Percentiles rank a stretch among this genome's conserved stretches.
Evolutionary conservation across 2,329 filamentous ascomycete species (phyloP).

Genomic region (Aspergillus awamori): DNA sequence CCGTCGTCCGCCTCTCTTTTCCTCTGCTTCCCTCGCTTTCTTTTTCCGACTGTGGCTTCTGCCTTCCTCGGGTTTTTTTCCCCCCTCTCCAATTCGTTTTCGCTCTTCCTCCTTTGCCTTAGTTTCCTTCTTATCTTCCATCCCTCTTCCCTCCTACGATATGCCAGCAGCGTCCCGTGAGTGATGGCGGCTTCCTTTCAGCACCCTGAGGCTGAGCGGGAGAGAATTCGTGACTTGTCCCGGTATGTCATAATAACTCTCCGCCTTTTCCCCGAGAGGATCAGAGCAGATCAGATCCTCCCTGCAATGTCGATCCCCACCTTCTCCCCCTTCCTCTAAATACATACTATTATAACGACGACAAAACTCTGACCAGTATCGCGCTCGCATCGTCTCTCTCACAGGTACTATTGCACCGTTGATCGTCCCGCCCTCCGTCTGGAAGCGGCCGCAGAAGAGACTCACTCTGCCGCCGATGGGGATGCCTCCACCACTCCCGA

Average conservation of each 20-base stretch:
- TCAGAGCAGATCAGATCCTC: too few species aligned
- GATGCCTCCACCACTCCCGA: background rate
- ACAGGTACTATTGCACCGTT: slow-evolving; percentile 21
- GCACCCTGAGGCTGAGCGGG: slow-evolving; percentile 19
- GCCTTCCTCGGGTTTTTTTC: background rate
- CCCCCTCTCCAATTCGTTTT: background rate
- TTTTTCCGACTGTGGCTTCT: background rate
- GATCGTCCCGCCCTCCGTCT: slow-evolving; percentile 11
- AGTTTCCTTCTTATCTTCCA: background rate
- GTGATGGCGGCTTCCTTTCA: slow-evolving; percentile 15
- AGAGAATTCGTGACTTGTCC: slow-evolving; percentile 23
- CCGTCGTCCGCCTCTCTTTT: too few species aligned
- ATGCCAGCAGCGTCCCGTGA: background rate
- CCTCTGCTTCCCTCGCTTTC: too few species aligned
- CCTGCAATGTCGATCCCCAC: too few species aligned
- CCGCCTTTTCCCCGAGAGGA: background rate
- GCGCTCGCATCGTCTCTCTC: background rate
- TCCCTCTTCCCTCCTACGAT: background rate
- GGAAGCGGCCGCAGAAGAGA: background rate
- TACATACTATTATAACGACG: too few species aligned
- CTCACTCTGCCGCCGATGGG: background rate
- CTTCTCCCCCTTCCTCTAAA: too few species aligned
- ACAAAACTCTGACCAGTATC: background rate
- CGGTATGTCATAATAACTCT: slow-evolving; percentile 9
- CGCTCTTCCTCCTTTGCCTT: background rate